phyloP scores from a whole-genome alignment of 345 rosid species.

The Linum tenue region DNA sequence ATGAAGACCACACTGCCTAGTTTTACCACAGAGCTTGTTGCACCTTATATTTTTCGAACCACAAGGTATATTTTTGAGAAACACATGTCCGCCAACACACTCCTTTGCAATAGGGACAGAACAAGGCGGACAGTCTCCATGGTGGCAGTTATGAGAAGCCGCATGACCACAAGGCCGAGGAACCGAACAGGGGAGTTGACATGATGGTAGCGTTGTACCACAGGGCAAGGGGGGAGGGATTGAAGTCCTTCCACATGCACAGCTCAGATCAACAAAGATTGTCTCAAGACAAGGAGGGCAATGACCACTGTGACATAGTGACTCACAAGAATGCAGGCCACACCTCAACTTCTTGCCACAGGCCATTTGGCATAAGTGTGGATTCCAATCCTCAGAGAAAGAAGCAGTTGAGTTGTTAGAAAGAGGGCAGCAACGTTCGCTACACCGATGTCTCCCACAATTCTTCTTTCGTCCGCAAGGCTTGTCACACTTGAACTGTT shows the following conservation, averaged over 20 bases:
- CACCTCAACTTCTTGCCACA: constrained; percentile 93
- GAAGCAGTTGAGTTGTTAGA: constrained; percentile 33
- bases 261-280: constrained; percentile 74
- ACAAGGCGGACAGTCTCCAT: constrained; percentile 96
- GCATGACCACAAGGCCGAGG: constrained; percentile 85
- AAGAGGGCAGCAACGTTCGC: constrained; percentile 87
- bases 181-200: constrained; percentile 73
- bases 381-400: constrained; percentile 58
- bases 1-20: constrained; percentile 89
- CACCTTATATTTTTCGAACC: constrained; percentile 92
- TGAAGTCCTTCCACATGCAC: constrained; percentile 88
- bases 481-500: constrained; percentile 61
- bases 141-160: constrained; percentile 89
- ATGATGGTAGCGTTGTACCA: constrained; percentile 80
- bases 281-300: constrained; percentile 92
- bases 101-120: constrained; percentile 83
- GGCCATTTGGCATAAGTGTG: constrained; percentile 74
- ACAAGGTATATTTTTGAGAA: constrained; percentile 91
- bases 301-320: constrained; percentile 90
- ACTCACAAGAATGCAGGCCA: constrained; percentile 81
- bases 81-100: constrained; percentile 87
- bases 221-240: constrained; percentile 96
- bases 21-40: constrained; percentile 82
- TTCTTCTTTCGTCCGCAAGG: constrained; percentile 79
- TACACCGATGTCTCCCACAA: constrained; percentile 90